Conservation (phyloP, 225 moss, liverwort and hornwort genomes). For the Physcomitrium patens region DNA sequence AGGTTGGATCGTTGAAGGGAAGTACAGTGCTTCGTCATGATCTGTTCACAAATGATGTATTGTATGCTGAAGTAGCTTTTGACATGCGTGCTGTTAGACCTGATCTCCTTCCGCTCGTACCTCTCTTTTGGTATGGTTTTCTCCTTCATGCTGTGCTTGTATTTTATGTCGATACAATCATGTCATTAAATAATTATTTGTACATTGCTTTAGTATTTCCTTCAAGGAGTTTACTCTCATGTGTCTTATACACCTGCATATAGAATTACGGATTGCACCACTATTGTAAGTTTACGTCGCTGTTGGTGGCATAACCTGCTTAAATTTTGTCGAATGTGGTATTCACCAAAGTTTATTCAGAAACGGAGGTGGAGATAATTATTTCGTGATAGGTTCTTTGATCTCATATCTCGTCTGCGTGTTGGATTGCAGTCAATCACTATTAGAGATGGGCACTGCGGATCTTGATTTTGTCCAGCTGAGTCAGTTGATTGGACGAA, state of each 20-base stretch:
- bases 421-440: constrained; percentile 73
- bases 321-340: not conserved
- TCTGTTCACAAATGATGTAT: constrained; percentile 91
- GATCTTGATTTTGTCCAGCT: constrained; percentile 93
- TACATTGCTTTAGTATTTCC: constrained; percentile 8
- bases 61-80: constrained; percentile 92
- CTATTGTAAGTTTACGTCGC: not conserved
- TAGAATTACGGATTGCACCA: constrained; percentile 2
- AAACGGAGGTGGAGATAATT: not conserved
- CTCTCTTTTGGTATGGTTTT: constrained; percentile 84
- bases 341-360: not conserved
- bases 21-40: constrained; percentile 86
- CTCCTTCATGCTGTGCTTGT: not conserved
- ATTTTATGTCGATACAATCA: not conserved
- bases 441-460: constrained; percentile 97
- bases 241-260: not conserved
- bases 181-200: not conserved
- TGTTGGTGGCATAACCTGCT: not conserved
- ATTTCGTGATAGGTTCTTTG: not conserved
- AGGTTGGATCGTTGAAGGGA: constrained; percentile 88
- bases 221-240: not conserved
- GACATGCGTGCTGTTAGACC: constrained; percentile 88
- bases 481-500: constrained; percentile 97
- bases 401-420: constrained; percentile 6
- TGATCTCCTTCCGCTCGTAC: constrained; percentile 89